A percentile compares a stretch with the other conserved stretches of the same genome.
Conservation (phyloP, 1,139 yeast genomes). For the Debaryomycetaceae sp. region DNA sequence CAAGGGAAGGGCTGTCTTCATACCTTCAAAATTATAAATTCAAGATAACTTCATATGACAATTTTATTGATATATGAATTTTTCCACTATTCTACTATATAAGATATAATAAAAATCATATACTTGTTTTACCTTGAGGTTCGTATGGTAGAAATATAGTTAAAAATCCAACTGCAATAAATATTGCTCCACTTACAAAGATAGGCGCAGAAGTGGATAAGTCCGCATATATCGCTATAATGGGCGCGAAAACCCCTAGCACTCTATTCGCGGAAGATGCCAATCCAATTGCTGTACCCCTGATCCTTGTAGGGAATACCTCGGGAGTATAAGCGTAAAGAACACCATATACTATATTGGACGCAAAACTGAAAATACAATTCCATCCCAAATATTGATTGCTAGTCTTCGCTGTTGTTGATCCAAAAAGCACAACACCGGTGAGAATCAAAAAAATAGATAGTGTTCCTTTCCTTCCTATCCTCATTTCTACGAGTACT, state of each 20-base stretch:
- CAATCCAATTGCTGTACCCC: conserved; percentile 45
- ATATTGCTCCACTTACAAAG: conserved; percentile 42
- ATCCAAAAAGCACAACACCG: conserved; percentile 37
- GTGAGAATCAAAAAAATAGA: conserved; percentile 31
- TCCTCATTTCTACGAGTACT: conserved; percentile 32
- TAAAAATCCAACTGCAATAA: conserved; percentile 32
- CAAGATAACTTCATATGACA: too few relatives aligned
- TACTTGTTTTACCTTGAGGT: conserved; percentile 26
- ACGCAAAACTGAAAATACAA: conserved; percentile 38
- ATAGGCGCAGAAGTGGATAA: conserved; percentile 43
- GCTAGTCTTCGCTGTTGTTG: conserved; percentile 40
- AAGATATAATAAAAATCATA: conserved; percentile 4
- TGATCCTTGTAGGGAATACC: conserved; percentile 35
- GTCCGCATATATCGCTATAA: conserved; percentile 43
- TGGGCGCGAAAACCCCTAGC: conserved; percentile 44
- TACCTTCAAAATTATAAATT: conserved; percentile 19
- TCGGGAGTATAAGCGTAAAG: conserved; percentile 47
- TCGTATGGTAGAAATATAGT: conserved; percentile 39
- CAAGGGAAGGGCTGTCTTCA: conserved; percentile 44
- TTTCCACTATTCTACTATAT: too few relatives aligned
- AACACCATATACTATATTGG: conserved; percentile 45
- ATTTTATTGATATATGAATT: too few relatives aligned
- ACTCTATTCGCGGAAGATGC: conserved; percentile 42
- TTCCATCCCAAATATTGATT: conserved; percentile 44
- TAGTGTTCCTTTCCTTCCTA: conserved; percentile 42